Evolutionary conservation across 2,329 filamentous ascomycete species (phyloP).

Genomic region (Colletotrichum graminicola): DNA sequence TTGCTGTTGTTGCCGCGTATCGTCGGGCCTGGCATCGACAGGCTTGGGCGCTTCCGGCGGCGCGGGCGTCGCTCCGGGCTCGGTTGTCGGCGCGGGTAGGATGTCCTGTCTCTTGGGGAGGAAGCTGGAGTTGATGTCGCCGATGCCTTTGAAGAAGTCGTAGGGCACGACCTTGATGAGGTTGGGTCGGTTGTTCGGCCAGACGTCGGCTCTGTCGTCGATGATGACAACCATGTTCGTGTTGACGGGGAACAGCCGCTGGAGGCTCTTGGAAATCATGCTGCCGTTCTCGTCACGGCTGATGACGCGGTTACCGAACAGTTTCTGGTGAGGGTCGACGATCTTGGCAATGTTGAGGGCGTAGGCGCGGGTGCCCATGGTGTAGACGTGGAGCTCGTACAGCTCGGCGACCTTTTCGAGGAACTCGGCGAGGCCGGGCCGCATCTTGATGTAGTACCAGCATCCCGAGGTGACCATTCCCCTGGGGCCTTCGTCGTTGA

Average conservation of each 20-base stretch:
- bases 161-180: constrained; percentile 95
- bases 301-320: constrained; percentile 95
- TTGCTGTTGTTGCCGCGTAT: neutral
- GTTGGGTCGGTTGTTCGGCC: constrained; percentile 90
- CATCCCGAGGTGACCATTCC: constrained; percentile 74
- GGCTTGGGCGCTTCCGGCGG: constrained; percentile 6
- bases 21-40: neutral
- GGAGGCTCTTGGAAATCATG: constrained; percentile 89
- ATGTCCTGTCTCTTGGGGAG: constrained; percentile 80
- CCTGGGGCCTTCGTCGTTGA: constrained; percentile 84
- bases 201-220: constrained; percentile 95
- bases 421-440: constrained; percentile 86
- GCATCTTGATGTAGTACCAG: constrained; percentile 98
- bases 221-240: constrained; percentile 99
- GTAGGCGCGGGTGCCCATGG: constrained; percentile 98
- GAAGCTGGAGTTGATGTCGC: constrained; percentile 98
- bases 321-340: constrained; percentile 87
- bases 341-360: constrained; percentile 92
- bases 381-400: constrained; percentile 98
- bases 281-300: constrained; percentile 97
- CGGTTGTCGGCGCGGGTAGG: constrained; percentile 48
- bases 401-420: constrained; percentile 80
- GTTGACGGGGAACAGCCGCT: constrained; percentile 93
- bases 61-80: constrained; percentile 18
- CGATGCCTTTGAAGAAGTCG: constrained; percentile 98